These are phyloP conservation scores for Xerocomellus chrysenteron DNA, from an alignment of 768 basidiomycete species.

Conservation along the genomic window DNA sequence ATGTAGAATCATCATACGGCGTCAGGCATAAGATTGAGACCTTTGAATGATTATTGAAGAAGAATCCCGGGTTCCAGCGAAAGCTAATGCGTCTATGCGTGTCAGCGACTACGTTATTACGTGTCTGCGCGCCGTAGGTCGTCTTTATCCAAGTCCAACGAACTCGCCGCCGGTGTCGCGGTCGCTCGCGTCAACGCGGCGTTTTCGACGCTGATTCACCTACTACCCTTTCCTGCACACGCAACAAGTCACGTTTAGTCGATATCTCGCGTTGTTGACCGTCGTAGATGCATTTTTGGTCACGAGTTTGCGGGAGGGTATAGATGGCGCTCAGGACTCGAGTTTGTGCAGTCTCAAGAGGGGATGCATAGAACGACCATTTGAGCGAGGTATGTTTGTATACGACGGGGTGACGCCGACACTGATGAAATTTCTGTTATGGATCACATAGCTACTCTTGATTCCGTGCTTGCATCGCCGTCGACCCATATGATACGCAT, in stretches of 20 bases:
- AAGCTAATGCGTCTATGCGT: constrained; percentile 43
- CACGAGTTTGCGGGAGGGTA: constrained; percentile 50
- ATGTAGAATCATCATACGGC: constrained; percentile 38
- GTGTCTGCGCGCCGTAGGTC: constrained; percentile 38
- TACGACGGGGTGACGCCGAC: no score
- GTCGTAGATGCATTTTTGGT: constrained; percentile 86
- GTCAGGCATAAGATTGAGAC: constrained; percentile 49
- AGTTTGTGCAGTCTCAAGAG: constrained; percentile 86
- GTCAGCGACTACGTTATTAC: not conserved
- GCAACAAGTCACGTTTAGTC: constrained; percentile 65
- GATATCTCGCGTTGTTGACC: constrained; percentile 79
- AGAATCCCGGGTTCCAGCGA: constrained; percentile 74
- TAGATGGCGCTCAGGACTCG: constrained; percentile 48
- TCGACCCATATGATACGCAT: constrained; percentile 67
- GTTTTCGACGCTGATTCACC: constrained; percentile 70
- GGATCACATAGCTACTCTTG: constrained; percentile 85
- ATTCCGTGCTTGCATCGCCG: constrained; percentile 80
- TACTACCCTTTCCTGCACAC: constrained; percentile 57
- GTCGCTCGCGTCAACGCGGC: constrained; percentile 81
- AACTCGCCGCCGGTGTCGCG: constrained; percentile 64
- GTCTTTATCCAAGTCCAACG: constrained; percentile 78
- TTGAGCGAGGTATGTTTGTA: no score
- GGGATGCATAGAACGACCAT: constrained; percentile 55
- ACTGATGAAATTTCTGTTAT: no score
- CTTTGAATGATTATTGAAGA: constrained; percentile 35